phyloP scores from a whole-genome alignment of 2,329 filamentous ascomycete species.

The Fusarium continuum region DNA sequence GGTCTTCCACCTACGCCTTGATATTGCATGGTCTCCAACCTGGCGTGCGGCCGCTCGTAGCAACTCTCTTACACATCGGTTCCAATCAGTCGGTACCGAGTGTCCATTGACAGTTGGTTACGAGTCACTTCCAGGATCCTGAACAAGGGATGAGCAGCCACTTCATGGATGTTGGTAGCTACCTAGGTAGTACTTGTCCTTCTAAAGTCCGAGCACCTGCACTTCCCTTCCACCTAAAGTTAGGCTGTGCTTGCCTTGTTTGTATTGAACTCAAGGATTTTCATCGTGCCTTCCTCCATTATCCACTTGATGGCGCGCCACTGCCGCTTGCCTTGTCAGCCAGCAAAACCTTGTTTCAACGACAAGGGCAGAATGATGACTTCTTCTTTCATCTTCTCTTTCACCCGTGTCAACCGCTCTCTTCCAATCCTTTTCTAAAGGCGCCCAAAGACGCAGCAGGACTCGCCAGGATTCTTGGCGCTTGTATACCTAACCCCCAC shows the following conservation, averaged over 20 bases:
- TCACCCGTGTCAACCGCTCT: background rate
- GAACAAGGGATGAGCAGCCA: conserved; percentile 35
- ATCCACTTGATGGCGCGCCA: conserved; percentile 35
- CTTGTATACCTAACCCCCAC: background rate
- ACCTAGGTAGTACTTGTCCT: background rate
- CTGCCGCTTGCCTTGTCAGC: conserved; percentile 24
- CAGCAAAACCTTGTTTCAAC: conserved; percentile 42
- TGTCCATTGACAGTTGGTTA: conserved; percentile 24
- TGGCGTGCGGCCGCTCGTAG: conserved; percentile 26
- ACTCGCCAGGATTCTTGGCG: background rate
- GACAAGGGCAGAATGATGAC: background rate
- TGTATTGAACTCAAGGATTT: background rate
- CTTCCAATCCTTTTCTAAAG: background rate
- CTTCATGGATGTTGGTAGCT: conserved; percentile 14
- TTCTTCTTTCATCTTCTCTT: background rate
- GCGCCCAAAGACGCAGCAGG: background rate
- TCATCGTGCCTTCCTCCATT: conserved; percentile 25
- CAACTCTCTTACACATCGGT: conserved; percentile 40
- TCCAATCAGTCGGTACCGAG: conserved; percentile 40
- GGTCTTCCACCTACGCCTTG: conserved; percentile 7
- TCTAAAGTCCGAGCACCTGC: conserved; percentile 20
- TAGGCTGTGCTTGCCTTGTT: conserved; percentile 14
- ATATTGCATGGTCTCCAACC: conserved; percentile 22
- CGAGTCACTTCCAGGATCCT: conserved; percentile 31
- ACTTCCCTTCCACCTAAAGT: background rate